Evolutionary conservation across 805 yeast species (phyloP).

Genomic region (Cyberlindnera samutprakarnensis): DNA sequence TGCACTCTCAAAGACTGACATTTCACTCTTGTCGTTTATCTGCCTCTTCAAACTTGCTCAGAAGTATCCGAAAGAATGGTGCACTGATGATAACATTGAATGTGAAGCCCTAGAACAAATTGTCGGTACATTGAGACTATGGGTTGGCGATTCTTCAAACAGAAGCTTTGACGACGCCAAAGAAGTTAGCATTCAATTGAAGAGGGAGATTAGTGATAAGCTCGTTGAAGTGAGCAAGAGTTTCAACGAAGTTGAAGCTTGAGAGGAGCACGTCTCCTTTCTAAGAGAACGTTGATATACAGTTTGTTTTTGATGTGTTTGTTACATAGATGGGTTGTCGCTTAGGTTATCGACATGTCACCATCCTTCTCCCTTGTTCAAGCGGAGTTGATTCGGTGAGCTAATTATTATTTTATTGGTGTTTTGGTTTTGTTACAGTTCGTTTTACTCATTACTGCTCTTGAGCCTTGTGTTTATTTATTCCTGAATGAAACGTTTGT

Average conservation of each 20-base stretch:
- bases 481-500: too few relatives aligned
- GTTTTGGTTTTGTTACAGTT: too few relatives aligned
- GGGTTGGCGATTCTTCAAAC: constrained; percentile 23
- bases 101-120: constrained; percentile 15
- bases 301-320: too few relatives aligned
- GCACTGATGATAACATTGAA: constrained; percentile 10
- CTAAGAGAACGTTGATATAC: too few relatives aligned
- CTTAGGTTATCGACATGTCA: too few relatives aligned
- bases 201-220: constrained; percentile 24
- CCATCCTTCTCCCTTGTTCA: too few relatives aligned
- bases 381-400: too few relatives aligned
- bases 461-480: too few relatives aligned
- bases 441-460: too few relatives aligned
- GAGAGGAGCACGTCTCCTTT: too few relatives aligned
- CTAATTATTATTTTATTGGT: too few relatives aligned
- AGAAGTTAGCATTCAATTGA: constrained; percentile 18
- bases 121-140: constrained; percentile 19
- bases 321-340: too few relatives aligned
- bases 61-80: constrained; percentile 22
- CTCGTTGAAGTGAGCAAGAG: constrained; percentile 21
- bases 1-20: constrained; percentile 12
- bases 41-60: constrained; percentile 20
- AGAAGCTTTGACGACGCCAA: constrained; percentile 17
- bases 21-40: constrained; percentile 21
- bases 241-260: constrained; percentile 14